A percentile compares a stretch with the other conserved stretches of the same genome.
phyloP scores from a whole-genome alignment of 331 rosid genomes.

The Rhamnella rubrinervis region DNA sequence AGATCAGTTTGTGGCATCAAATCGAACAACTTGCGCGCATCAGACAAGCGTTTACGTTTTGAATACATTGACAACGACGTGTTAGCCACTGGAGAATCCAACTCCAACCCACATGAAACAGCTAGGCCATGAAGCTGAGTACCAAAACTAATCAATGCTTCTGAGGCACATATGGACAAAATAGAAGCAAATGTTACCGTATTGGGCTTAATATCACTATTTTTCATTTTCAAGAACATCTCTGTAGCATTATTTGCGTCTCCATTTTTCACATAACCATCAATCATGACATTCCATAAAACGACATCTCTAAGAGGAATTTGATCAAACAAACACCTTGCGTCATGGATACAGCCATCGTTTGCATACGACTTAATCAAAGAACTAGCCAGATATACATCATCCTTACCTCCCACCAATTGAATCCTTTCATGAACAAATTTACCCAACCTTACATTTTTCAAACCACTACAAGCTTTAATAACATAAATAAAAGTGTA shows the following conservation, averaged over 20 bases:
- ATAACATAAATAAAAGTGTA: slow-evolving; percentile 81
- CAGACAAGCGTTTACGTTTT: slow-evolving; percentile 52
- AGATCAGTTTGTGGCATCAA: slow-evolving; percentile 57
- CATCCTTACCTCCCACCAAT: slow-evolving; percentile 52
- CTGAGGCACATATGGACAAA: slow-evolving; percentile 56
- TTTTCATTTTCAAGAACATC: slow-evolving; percentile 56
- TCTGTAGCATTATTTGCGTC: slow-evolving; percentile 43
- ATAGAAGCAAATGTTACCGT: slow-evolving; percentile 60
- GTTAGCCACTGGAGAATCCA: slow-evolving; percentile 71
- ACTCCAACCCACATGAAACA: slow-evolving; percentile 57
- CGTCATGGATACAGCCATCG: slow-evolving; percentile 58
- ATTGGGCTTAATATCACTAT: slow-evolving; percentile 38
- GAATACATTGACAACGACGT: slow-evolving; percentile 74
- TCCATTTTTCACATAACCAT: slow-evolving; percentile 61
- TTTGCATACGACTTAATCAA: slow-evolving; percentile 67
- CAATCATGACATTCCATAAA: slow-evolving; percentile 85
- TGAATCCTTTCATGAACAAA: slow-evolving; percentile 44
- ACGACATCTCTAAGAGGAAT: slow-evolving; percentile 56
- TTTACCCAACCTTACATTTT: slow-evolving; percentile 53
- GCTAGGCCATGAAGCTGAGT: slow-evolving; percentile 69
- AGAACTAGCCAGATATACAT: slow-evolving; percentile 69
- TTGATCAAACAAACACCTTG: slow-evolving; percentile 63
- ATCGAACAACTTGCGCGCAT: slow-evolving; percentile 58
- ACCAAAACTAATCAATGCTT: slow-evolving; percentile 53
- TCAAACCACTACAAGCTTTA: slow-evolving; percentile 75